Evolutionary conservation across 805 yeast species (phyloP).

Genomic region (Kazachstania bromeliacearum): DNA sequence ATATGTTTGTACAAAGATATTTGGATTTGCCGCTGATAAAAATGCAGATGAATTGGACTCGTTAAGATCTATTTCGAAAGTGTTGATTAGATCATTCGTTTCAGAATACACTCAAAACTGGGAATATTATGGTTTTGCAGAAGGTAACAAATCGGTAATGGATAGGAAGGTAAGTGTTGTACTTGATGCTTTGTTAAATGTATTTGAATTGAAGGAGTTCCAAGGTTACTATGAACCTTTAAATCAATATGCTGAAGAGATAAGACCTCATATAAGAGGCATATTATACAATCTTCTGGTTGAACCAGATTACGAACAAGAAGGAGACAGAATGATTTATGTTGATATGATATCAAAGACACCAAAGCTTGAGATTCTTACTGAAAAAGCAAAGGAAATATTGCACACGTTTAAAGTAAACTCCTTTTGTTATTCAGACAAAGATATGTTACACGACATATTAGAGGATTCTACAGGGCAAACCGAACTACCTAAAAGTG

Average conservation of each 20-base stretch:
- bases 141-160: conserved; percentile 1
- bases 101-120: conserved; percentile 18
- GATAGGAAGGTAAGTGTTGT: conserved; percentile 15
- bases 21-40: conserved; percentile 31
- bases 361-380: conserved; percentile 15
- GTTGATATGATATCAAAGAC: conserved; percentile 24
- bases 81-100: conserved; percentile 20
- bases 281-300: conserved; percentile 19
- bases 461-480: conserved; percentile 31
- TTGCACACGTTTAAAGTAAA: conserved; percentile 36
- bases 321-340: conserved; percentile 23
- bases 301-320: conserved; percentile 25
- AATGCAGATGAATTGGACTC: conserved; percentile 62
- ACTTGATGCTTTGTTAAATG: conserved; percentile 15
- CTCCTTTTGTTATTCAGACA: conserved; percentile 37
- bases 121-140: conserved; percentile 17
- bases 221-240: conserved; percentile 26
- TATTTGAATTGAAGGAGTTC: conserved; percentile 23
- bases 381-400: conserved; percentile 32
- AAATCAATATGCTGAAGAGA: conserved; percentile 27
- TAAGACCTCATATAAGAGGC: conserved; percentile 20
- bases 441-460: conserved; percentile 45
- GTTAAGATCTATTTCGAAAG: conserved; percentile 41
- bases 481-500: conserved; percentile 33
- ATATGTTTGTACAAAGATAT: conserved; percentile 43